Conservation (phyloP, 768 basidiomycete species). For the Russula sp. region DNA sequence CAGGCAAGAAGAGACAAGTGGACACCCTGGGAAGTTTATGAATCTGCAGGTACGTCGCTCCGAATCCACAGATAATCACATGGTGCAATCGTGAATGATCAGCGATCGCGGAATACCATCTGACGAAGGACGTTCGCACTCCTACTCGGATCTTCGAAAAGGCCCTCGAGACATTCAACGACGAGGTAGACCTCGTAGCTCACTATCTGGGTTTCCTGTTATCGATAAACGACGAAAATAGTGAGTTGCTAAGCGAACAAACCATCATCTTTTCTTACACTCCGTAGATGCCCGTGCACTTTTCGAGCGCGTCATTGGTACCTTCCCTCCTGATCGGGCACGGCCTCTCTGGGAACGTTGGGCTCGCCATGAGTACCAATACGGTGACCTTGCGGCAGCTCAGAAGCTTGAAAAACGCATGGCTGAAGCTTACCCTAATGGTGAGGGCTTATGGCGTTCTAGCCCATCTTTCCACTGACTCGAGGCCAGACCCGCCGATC, state of each 20-base stretch:
- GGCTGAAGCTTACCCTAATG: conserved; percentile 79
- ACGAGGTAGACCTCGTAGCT: conserved; percentile 80
- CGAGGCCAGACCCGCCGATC: conserved; percentile 70
- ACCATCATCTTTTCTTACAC: conserved; percentile 12
- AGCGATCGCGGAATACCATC: conserved; percentile 96
- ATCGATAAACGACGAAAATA: conserved; percentile 91
- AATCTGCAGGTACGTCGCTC: conserved; percentile 68
- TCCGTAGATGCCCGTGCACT: conserved; percentile 84
- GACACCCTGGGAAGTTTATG: conserved; percentile 89
- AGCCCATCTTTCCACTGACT: not conserved
- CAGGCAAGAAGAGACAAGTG: conserved; percentile 73
- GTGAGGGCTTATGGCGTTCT: conserved; percentile 36
- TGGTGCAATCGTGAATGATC: conserved; percentile 17
- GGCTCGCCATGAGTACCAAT: conserved; percentile 93
- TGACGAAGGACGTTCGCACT: conserved; percentile 68
- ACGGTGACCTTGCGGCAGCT: conserved; percentile 83
- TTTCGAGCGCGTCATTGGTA: conserved; percentile 83
- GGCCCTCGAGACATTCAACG: conserved; percentile 76
- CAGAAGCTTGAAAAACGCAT: conserved; percentile 88
- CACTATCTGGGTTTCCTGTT: conserved; percentile 91
- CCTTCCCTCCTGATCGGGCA: conserved; percentile 72
- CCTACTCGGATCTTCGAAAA: conserved; percentile 92
- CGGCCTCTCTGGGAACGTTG: conserved; percentile 92
- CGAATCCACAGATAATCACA: not conserved
- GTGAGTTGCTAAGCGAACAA: conserved; percentile 37